A percentile compares a stretch with the other conserved stretches of the same genome.
These are phyloP conservation scores for Alternaria triticimaculans DNA, from an alignment of 2,329 filamentous ascomycete genomes.

Conservation along the genomic window DNA sequence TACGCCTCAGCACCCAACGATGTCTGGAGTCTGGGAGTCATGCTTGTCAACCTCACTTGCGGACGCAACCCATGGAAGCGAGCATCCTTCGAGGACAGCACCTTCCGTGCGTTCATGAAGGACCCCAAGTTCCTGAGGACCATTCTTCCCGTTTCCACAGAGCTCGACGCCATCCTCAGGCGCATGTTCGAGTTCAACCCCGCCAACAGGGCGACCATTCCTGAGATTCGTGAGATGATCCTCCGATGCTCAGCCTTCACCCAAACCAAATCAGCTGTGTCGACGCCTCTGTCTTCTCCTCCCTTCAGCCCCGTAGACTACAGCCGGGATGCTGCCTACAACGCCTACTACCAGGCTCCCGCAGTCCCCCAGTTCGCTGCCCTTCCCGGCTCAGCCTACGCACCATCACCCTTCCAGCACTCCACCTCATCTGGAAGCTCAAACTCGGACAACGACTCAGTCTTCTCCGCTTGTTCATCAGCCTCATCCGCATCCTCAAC, in stretches of 20 bases:
- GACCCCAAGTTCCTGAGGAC: constrained; percentile 87
- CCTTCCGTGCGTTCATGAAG: constrained; percentile 88
- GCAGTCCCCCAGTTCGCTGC: constrained; percentile 40
- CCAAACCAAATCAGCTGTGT: constrained; percentile 51
- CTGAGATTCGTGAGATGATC: constrained; percentile 80
- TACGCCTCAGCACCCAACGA: constrained; percentile 96
- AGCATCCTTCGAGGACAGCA: constrained; percentile 90
- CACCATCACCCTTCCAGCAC: constrained; percentile 38
- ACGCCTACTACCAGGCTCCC: constrained; percentile 37
- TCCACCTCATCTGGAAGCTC: constrained; percentile 48
- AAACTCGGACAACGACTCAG: constrained; percentile 49
- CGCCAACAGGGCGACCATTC: constrained; percentile 78
- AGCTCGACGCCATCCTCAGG: constrained; percentile 85
- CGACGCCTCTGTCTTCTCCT: constrained; percentile 53
- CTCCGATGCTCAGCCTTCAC: constrained; percentile 78
- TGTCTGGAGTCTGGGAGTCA: constrained; percentile 97
- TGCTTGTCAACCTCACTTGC: constrained; percentile 95
- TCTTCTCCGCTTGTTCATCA: constrained; percentile 50
- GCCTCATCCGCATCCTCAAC: constrained; percentile 46
- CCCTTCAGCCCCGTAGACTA: constrained; percentile 53
- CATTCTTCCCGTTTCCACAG: constrained; percentile 88
- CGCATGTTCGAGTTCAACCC: constrained; percentile 89
- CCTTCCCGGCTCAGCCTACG: constrained; percentile 40
- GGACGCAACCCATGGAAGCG: constrained; percentile 99
- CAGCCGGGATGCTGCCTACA: constrained; percentile 36